These are phyloP conservation scores for Colletotrichum eleusines DNA, from an alignment of 2,329 filamentous ascomycete species.

Conservation along the genomic window DNA sequence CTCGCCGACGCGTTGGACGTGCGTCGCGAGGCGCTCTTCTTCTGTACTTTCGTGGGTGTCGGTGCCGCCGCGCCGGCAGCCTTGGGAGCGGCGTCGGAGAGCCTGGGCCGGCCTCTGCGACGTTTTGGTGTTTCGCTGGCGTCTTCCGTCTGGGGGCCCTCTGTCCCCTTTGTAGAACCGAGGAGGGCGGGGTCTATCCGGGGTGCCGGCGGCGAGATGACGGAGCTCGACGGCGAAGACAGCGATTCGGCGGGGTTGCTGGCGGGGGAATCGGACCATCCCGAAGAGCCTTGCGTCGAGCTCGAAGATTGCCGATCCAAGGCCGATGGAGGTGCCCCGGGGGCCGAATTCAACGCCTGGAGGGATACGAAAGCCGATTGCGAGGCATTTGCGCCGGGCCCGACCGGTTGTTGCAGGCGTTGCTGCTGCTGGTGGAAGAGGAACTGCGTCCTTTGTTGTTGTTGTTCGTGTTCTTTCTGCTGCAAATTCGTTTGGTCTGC, in stretches of 20 bases:
- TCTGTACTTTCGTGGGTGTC: not conserved
- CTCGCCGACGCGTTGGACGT: constrained; percentile 25
- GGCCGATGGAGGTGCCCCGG: not conserved
- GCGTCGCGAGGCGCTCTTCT: constrained; percentile 17
- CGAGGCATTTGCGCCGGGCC: no score
- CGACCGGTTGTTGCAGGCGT: not conserved
- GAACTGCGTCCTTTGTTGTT: not conserved
- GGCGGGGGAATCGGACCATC: constrained; percentile 21
- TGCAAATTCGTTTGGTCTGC: not conserved
- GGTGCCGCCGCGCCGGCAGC: not conserved
- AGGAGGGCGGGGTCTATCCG: constrained; percentile 21
- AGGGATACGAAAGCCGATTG: constrained; percentile 3
- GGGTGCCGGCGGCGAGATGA: constrained; percentile 7
- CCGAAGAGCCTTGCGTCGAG: not conserved
- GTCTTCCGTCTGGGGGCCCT: not conserved
- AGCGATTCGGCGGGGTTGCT: not conserved
- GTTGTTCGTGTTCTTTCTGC: not conserved
- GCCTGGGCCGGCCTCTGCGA: constrained; percentile 24
- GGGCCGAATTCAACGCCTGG: not conserved
- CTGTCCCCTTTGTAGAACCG: not conserved
- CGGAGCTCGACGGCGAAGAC: constrained; percentile 20
- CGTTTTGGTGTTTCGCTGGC: not conserved
- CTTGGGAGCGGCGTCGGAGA: constrained; percentile 1
- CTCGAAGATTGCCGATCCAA: constrained; percentile 3
- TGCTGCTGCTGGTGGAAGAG: not conserved